These are phyloP conservation scores for Cercospora beticola DNA, from an alignment of 2,329 filamentous ascomycete genomes.

Conservation along the genomic window DNA sequence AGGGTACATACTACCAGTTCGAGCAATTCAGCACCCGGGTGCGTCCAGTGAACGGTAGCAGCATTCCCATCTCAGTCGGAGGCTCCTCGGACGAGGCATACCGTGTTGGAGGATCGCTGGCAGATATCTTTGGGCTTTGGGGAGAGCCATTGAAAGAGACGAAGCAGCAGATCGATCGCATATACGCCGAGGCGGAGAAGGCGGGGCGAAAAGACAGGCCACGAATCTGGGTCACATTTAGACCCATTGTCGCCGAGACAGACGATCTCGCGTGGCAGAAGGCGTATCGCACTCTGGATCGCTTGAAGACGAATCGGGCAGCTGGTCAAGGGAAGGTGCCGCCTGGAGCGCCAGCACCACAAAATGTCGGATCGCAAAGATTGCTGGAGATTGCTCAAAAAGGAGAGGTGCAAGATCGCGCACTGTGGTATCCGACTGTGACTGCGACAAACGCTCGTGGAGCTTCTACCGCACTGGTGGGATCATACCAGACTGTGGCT, in stretches of 20 bases:
- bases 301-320: conserved; percentile 47
- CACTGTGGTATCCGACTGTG: conserved; percentile 64
- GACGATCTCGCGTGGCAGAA: conserved; percentile 64
- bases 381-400: conserved; percentile 57
- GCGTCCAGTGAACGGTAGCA: conserved; percentile 51
- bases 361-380: conserved; percentile 61
- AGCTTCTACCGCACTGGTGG: conserved; percentile 60
- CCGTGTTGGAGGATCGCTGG: conserved; percentile 58
- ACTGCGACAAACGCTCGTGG: conserved; percentile 61
- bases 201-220: conserved; percentile 57
- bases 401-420: conserved; percentile 60
- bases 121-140: conserved; percentile 65
- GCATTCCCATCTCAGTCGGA: conserved; percentile 59
- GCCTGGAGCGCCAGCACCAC: conserved; percentile 44
- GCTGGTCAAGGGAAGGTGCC: conserved; percentile 28
- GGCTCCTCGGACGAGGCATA: conserved; percentile 61
- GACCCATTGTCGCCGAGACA: conserved; percentile 61
- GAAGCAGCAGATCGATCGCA: conserved; percentile 61
- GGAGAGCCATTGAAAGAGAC: conserved; percentile 64
- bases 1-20: conserved; percentile 60
- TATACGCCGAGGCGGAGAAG: conserved; percentile 59
- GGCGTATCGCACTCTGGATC: conserved; percentile 57
- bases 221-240: conserved; percentile 64
- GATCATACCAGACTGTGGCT: conserved; percentile 53
- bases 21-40: conserved; percentile 58